These are phyloP conservation scores for Astragalus membranaceus DNA, from an alignment of 306 rosid species.

Conservation along the genomic window DNA sequence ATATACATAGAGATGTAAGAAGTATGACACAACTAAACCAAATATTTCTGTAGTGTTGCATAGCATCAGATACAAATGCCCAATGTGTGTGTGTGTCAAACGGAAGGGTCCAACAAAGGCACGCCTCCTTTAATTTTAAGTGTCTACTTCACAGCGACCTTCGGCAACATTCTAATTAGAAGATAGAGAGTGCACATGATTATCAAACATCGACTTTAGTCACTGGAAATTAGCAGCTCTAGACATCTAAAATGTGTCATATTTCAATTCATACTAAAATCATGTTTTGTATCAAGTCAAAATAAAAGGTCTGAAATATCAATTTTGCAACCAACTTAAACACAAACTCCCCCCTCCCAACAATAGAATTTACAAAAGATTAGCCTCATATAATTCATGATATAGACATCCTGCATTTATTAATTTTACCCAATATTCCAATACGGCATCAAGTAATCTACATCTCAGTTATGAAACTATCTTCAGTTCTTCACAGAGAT, in stretches of 20 bases:
- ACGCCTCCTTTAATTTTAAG: neutral
- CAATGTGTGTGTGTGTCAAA: neutral
- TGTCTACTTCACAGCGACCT: neutral
- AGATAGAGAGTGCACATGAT: neutral
- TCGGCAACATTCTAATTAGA: neutral
- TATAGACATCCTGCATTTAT: neutral
- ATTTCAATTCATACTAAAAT: neutral
- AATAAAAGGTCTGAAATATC: neutral
- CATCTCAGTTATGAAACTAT: neutral
- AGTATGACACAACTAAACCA: neutral
- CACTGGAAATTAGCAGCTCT: neutral
- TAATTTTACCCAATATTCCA: neutral
- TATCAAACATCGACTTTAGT: neutral
- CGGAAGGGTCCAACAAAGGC: constrained; percentile 8
- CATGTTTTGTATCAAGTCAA: neutral
- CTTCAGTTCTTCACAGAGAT: neutral
- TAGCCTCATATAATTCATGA: neutral
- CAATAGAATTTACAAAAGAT: neutral
- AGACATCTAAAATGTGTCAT: neutral
- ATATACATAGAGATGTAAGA: neutral
- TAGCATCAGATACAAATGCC: neutral
- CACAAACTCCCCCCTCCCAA: neutral
- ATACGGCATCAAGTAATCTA: neutral
- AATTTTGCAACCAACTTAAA: neutral
- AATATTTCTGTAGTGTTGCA: neutral